Evolutionary conservation across 2,329 filamentous ascomycete genomes (phyloP).

Genomic region (Cladosporium sp.): DNA sequence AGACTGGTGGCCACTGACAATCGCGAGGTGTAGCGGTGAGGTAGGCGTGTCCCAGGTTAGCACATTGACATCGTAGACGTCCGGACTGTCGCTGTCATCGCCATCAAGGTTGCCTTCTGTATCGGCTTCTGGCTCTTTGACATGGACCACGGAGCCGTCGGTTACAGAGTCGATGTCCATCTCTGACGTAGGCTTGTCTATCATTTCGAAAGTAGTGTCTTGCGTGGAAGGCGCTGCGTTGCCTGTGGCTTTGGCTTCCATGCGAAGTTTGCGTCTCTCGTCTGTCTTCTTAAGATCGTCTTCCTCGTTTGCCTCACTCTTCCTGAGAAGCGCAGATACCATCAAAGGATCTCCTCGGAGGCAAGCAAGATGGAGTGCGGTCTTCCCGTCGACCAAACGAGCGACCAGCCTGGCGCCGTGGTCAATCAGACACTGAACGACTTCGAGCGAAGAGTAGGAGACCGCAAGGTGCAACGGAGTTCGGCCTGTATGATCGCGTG

Average conservation of each 20-base stretch:
- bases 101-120: slow-evolving; percentile 39
- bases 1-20: slow-evolving; percentile 68
- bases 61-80: slow-evolving; percentile 76
- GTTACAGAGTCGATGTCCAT: slow-evolving; percentile 39
- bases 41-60: slow-evolving; percentile 76
- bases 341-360: slow-evolving; percentile 68
- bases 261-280: slow-evolving; percentile 30
- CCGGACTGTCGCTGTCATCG: slow-evolving; percentile 66
- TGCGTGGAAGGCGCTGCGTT: neutral
- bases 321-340: slow-evolving; percentile 69
- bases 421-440: slow-evolving; percentile 71
- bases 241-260: neutral
- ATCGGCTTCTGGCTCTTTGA: slow-evolving; percentile 41
- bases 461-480: slow-evolving; percentile 77
- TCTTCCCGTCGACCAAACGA: slow-evolving; percentile 75
- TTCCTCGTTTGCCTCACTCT: slow-evolving; percentile 72
- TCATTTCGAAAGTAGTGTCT: slow-evolving; percentile 44
- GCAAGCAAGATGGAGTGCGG: slow-evolving; percentile 79
- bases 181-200: slow-evolving; percentile 45
- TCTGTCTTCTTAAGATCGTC: slow-evolving; percentile 55
- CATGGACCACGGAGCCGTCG: slow-evolving; percentile 74
- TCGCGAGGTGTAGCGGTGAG: slow-evolving; percentile 76
- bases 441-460: slow-evolving; percentile 65
- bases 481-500: slow-evolving; percentile 74
- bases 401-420: slow-evolving; percentile 71